Evolutionary conservation across 2,329 filamentous ascomycete genomes (phyloP).

Genomic region (Fusarium xyrophilum): DNA sequence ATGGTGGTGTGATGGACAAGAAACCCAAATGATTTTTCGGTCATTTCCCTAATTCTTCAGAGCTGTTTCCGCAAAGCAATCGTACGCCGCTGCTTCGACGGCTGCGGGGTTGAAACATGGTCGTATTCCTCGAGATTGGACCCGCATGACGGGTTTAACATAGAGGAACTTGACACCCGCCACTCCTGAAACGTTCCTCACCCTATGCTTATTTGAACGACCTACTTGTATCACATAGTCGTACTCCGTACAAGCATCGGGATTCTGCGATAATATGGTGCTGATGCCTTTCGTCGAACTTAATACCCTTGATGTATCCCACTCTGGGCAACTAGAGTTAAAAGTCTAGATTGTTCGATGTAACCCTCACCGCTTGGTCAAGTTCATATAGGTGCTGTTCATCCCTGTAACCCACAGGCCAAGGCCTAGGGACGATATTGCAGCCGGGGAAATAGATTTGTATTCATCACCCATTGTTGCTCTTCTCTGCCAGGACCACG

Average conservation of each 20-base stretch:
- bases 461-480: constrained; percentile 33
- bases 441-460: constrained; percentile 38
- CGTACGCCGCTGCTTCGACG: background rate
- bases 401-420: constrained; percentile 20
- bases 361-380: background rate
- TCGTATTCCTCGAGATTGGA: constrained; percentile 1
- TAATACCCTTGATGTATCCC: background rate
- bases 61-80: background rate
- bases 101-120: background rate
- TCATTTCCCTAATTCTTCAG: background rate
- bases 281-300: background rate
- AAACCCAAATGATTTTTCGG: background rate
- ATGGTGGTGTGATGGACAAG: background rate
- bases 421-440: constrained; percentile 27
- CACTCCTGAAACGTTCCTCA: background rate
- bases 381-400: constrained; percentile 1
- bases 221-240: background rate
- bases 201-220: constrained; percentile 7
- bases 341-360: constrained; percentile 7
- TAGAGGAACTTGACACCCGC: background rate
- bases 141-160: constrained; percentile 9
- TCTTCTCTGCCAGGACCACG: constrained; percentile 24
- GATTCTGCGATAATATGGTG: background rate
- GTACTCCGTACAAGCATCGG: too few relatives aligned
- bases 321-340: background rate